Evolutionary conservation across 2,329 filamentous ascomycete genomes (phyloP), one percentile per base, ranked within the genome.

Genomic region (Colletotrichum musicola): DNA sequence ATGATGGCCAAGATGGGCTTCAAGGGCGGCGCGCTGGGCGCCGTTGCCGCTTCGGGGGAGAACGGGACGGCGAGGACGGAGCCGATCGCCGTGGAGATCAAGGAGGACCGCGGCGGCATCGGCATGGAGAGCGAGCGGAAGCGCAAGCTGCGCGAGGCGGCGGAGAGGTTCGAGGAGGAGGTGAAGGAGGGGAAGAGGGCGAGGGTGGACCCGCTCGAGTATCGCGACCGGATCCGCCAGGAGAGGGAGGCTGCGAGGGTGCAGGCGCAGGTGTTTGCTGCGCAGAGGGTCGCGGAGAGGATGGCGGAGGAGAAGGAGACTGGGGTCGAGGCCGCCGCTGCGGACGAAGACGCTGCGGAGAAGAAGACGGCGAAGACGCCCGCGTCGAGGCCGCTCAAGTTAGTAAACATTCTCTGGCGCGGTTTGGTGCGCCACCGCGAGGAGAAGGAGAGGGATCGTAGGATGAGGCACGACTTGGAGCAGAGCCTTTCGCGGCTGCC

Each of bases 1-100:
- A 98, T 99, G 94, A 97, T 99, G 95, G 92, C 93, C 22, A 95
- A 93, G 80, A 93, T 99, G 86, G 96, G 96, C 1, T 99, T 97
- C 82, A 91, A 89, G 66, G 94, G 95, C 25, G 89, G 89, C 42
- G 86, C 90, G 0, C 83, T 98, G 3, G 96, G 96, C 1, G 89
- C 87, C 72, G 82, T 84, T n/a, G 81, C 81, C 9, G 80, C 81
- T 22, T 70, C 87, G 73, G 82, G 84, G n/a, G 81, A 81, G 27
- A 42, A 70, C 76, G n/a, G n/a, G 74, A 73, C 13, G 74, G 78
- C 73, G 9, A 71, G 77, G 27, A 73, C 88, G 3, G 93, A 97
- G 77, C 96, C 96, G 0, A 89, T 99, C 66, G 85, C 88, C 40
- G 84, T 97, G 56, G 85, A 86, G 66, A 81, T 97, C 75, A 97